Percentiles rank a stretch among this genome's conserved stretches.
phyloP scores from a whole-genome alignment of 495 filamentous ascomycete genomes.

The Achaetomiella virescens region DNA sequence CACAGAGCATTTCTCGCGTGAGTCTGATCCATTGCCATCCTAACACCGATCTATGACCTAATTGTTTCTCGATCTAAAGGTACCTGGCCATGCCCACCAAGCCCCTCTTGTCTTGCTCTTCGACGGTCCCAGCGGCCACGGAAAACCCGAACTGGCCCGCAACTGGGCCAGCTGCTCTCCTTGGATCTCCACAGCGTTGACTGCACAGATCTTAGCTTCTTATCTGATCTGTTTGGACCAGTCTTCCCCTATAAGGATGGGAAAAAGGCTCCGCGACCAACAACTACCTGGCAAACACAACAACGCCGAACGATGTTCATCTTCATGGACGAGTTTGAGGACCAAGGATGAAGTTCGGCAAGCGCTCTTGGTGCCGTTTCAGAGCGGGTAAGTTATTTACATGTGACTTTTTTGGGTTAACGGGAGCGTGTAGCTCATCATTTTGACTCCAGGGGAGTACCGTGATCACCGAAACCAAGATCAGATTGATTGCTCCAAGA shows the following conservation, averaged over 20 bases:
- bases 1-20: background rate
- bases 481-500: conserved; percentile 44
- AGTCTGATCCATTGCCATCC: conserved; percentile 21
- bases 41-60: too few species aligned
- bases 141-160: conserved; percentile 46
- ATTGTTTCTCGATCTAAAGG: background rate
- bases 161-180: conserved; percentile 39
- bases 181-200: conserved; percentile 39
- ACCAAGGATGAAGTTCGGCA: conserved; percentile 38
- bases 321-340: conserved; percentile 54
- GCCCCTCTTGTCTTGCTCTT: conserved; percentile 40
- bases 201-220: conserved; percentile 33
- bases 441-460: conserved; percentile 4
- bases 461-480: conserved; percentile 3
- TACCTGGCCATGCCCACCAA: conserved; percentile 11
- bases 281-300: conserved; percentile 47
- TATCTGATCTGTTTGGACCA: conserved; percentile 46
- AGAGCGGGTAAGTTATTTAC: too few species aligned
- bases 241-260: conserved; percentile 27
- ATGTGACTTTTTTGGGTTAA: too few species aligned
- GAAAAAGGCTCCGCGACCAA: conserved; percentile 43
- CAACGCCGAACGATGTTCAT: conserved; percentile 38
- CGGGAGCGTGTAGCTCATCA: background rate
- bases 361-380: conserved; percentile 41
- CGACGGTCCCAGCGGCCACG: conserved; percentile 47